Conservation (phyloP, 139 green algal species). For the Chlorella sp. region DNA sequence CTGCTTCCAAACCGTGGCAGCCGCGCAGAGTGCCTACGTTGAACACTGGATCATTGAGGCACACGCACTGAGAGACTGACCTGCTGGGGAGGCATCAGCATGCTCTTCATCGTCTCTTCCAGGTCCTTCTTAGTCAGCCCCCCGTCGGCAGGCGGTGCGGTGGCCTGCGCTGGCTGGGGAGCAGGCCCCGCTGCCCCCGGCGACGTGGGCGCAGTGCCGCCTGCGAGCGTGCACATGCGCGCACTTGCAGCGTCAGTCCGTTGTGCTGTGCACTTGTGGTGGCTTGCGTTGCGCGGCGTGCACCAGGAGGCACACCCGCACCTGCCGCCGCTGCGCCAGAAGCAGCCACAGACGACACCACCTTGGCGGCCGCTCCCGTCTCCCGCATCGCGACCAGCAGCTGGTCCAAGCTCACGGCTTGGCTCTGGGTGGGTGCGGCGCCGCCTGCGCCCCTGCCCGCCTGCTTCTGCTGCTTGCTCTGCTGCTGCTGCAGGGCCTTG, state of each 20-base stretch:
- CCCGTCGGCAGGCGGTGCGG: not conserved
- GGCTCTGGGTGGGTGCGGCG: not conserved
- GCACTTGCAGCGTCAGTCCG: not conserved
- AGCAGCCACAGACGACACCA: not conserved
- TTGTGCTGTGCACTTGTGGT: too few relatives aligned
- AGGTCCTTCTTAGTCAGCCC: slow-evolving; percentile 45
- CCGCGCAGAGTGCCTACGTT: too few relatives aligned
- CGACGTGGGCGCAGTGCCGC: not conserved
- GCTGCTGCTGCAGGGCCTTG: slow-evolving; percentile 2
- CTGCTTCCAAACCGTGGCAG: too few relatives aligned
- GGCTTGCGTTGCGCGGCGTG: not conserved
- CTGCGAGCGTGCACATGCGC: not conserved
- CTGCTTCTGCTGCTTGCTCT: not conserved
- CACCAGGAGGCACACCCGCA: not conserved
- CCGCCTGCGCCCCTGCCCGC: not conserved
- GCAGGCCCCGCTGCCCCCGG: not conserved
- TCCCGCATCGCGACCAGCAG: slow-evolving; percentile 4
- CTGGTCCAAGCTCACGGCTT: not conserved
- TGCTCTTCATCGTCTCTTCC: slow-evolving; percentile 53
- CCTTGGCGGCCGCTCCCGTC: slow-evolving; percentile 1
- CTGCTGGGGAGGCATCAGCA: slow-evolving; percentile 30
- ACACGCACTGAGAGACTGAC: too few relatives aligned
- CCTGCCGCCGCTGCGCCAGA: too few relatives aligned
- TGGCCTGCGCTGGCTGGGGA: too few relatives aligned
- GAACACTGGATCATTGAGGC: too few relatives aligned